A percentile compares a stretch with the other conserved stretches of the same genome.
Evolutionary conservation across 2,329 filamentous ascomycete genomes (phyloP).

Genomic region (Thielaviopsis punctulata): DNA sequence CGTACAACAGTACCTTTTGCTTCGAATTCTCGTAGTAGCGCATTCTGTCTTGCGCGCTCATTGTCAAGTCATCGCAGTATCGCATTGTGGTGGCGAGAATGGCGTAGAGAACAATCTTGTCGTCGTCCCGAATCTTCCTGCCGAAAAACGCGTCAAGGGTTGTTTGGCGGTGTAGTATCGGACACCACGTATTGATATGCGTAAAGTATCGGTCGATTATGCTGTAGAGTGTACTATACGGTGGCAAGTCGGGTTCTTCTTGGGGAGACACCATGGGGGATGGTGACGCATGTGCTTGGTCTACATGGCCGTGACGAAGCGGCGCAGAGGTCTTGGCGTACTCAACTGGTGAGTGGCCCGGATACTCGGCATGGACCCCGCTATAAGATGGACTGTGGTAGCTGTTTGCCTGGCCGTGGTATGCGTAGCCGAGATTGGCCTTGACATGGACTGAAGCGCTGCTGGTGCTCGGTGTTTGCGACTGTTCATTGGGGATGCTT

Average conservation of each 20-base stretch:
- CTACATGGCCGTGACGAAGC: not conserved
- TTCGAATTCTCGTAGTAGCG: slow-evolving; percentile 71
- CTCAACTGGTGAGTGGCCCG: slow-evolving; percentile 6
- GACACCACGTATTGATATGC: slow-evolving; percentile 70
- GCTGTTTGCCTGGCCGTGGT: not conserved
- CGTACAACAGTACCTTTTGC: slow-evolving; percentile 71
- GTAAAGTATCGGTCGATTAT: slow-evolving; percentile 65
- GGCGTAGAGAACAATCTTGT: slow-evolving; percentile 67
- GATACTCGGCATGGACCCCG: slow-evolving; percentile 4
- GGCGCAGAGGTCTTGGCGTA: not conserved
- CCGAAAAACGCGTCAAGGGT: slow-evolving; percentile 74
- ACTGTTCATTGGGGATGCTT: not conserved
- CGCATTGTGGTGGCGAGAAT: slow-evolving; percentile 78
- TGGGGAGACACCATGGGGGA: not conserved
- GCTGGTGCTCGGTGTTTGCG: not conserved
- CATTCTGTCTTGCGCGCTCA: slow-evolving; percentile 55
- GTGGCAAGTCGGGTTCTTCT: slow-evolving; percentile 49
- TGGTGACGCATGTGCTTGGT: not conserved
- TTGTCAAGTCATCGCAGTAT: slow-evolving; percentile 59
- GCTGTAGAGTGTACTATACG: slow-evolving; percentile 56
- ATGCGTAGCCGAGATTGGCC: not conserved
- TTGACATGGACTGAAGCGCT: not conserved
- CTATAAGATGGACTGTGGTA: not conserved
- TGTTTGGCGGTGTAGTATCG: slow-evolving; percentile 70
- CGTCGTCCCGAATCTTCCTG: slow-evolving; percentile 58